Base-by-base conservation (phyloP, 768 basidiomycete genomes). In the Paxillus ammoniavirescens region DNA sequence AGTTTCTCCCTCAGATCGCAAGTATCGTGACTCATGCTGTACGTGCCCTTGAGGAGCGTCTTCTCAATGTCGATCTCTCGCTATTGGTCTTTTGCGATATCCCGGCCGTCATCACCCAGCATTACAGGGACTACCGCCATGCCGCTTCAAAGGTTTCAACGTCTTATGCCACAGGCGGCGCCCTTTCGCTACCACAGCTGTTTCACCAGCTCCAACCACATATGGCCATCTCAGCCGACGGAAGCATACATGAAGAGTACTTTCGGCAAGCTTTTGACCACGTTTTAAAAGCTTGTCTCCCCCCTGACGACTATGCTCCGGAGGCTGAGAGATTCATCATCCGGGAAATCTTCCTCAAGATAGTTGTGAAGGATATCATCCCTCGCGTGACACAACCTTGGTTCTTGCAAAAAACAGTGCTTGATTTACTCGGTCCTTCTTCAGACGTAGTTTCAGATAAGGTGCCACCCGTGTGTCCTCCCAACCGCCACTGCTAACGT, bases 151-250 rank as follows among this genome's bases (percentile, higher is more conserved):
- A 89, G 65, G 65, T 81, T 3, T 75, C 76, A 55, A 83, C 87
- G 0, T 85, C 88, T 0, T 93, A 92, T 57, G 88, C 89, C 1
- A 65, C 75, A 1, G 87, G 86, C 1, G 86, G 83, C 17, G 82
- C 85, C 1, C 74, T 82, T 2, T 75, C 83, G 18, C 73, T 88
- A 2, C 77, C 83, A 1, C 75, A 78, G 58, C 77, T 93, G 52
- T 95, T 94, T 65, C 88, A 93, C 66, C 81, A 82, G 48, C 74
- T 88, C 5, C 92, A 96, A 59, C 87, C 91, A 12, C 93, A 95
- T 68, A 86, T 92, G 70, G 93, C 91, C 8, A 60, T 95, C 43
- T 75, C 79, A 1, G 44, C 82, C 3, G 83, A 89, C 42, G 89
- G 86, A n/a, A 61, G 62, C 18, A 71, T 90, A 37, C 82, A 93